Evolutionary conservation across 495 filamentous ascomycete genomes (phyloP), one percentile per base, ranked within the genome.

Genomic region (Penicillium cosmopolitanum): DNA sequence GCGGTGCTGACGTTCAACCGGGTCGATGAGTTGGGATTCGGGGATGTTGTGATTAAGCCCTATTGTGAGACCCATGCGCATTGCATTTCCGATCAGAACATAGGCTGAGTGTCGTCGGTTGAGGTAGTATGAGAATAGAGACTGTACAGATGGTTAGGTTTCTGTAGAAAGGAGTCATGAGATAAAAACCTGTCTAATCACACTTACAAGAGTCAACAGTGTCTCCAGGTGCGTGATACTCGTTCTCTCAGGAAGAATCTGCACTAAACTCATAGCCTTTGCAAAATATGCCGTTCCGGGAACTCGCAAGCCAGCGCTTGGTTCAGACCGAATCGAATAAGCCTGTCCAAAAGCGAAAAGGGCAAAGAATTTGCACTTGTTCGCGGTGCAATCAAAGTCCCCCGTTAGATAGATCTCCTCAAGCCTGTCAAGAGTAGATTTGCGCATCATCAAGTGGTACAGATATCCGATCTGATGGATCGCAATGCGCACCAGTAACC

Each of bases 11-110:
- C 77, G 70, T 51, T 77, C 74, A 0, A 75, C 71, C 0, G 75
- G 71, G 48, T 78, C 77, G 33, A 78, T 78, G 21, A 75, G 66
- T 56, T 80, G 77, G n/a, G 74, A 72, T 55, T 79, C 75, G 21
- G 77, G 72, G 44, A 80, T 75, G 42, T 79, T 79, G 56, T 79
- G 77, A 56, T 80, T 79, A 18, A 80, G 48, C 3, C 78, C 78
- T 13, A 78, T 79, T 19, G 68, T 73, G 5, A 80, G 54, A 34
- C 75, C 70, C 53, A 76, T 64, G 16, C 77, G 74, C 72, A 80
- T 74, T 35, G 77, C 76, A 11, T 72, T 77, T 31, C 78, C 73
- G 19, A 76, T 73, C 11, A 80, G 60, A 0, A 75, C 63, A 19
- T 76, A 76, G 12, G 77, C 75, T 0, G 74, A 77, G 57, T 78